phyloP scores from a whole-genome alignment of 2,329 filamentous ascomycete genomes.

The Parastagonospora nodorum region DNA sequence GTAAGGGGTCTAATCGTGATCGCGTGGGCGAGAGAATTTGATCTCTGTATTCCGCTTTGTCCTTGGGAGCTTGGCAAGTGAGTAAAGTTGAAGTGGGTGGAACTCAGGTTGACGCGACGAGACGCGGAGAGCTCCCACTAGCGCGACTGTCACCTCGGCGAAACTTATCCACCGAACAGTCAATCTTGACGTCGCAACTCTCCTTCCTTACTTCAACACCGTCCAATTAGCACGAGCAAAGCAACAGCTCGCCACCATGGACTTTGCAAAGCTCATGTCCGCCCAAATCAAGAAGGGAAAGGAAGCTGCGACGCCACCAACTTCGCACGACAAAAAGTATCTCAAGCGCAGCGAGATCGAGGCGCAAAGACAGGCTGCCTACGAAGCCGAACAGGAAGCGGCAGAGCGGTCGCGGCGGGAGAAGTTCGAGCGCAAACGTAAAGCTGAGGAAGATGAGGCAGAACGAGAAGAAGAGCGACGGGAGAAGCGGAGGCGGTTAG shows the following conservation, averaged over 20 bases:
- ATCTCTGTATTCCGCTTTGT: too few relatives aligned
- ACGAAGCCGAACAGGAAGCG: constrained; percentile 78
- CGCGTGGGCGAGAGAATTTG: too few relatives aligned
- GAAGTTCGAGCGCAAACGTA: constrained; percentile 77
- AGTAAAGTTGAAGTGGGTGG: constrained; percentile 1
- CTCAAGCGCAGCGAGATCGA: constrained; percentile 85
- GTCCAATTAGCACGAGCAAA: neutral
- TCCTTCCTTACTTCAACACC: neutral
- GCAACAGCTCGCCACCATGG: constrained; percentile 63
- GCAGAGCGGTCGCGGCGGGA: constrained; percentile 73
- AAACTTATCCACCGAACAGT: constrained; percentile 9
- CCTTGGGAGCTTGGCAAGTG: neutral
- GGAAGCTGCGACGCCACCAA: constrained; percentile 47
- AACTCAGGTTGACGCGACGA: constrained; percentile 6
- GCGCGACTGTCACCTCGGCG: constrained; percentile 15
- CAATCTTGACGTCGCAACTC: constrained; percentile 9
- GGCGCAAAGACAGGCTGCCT: constrained; percentile 77
- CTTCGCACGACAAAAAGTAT: constrained; percentile 65
- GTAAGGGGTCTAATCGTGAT: too few relatives aligned
- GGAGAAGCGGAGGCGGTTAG: constrained; percentile 79
- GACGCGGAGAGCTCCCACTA: constrained; percentile 28
- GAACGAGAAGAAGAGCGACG: constrained; percentile 72
- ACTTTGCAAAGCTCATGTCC: constrained; percentile 93
- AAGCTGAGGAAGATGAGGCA: constrained; percentile 83
- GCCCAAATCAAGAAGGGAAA: constrained; percentile 88